Base-by-base conservation (phyloP, 1,284 basidiomycete species). In the Caloboletus firmus region DNA sequence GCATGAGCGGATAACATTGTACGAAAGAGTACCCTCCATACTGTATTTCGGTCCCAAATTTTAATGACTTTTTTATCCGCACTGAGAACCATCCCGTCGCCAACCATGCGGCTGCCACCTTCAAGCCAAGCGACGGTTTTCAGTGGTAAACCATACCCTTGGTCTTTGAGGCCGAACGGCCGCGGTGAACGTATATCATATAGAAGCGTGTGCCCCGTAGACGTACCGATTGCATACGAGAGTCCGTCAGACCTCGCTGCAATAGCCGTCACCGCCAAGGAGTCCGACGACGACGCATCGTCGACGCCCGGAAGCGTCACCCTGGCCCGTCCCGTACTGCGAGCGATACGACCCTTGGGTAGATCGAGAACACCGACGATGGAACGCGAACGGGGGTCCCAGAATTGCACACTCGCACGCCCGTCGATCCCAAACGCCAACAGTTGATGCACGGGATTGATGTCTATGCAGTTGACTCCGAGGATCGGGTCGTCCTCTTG, bases 41-140 rank as follows among this genome's bases (percentile, higher is more conserved):
- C 93, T 43, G 83, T 80, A 68, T 89, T 83, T 57, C 87, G 83
- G 69, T 93, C 91, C 95, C 95, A 98, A 36, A 98, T 89, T 74
- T 98, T 98, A 67, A 98, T 84, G 32, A 98, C 93, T 70, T 97
- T 97, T 69, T 86, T 91, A 72, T 98, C 95, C 0, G 92, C 90
- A 70, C 89, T 93, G 42, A 95, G 76, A 12, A 98, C 82, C 71
- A 95, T 82, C 1, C 91, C 89, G 60, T 95, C 92, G 39, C 93
- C 91, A 1, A 90, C 87, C 75, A 95, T 91, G 44, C 84, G 77
- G 50, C 78, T 81, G 12, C 91, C 88, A 35, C 92, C 93, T 62
- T 95, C 90, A 26, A 98, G 84, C 97, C 97, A 99, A 32, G 80
- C 74, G 3, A 99, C 83, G 51, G 81, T 89, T 68, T 91, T 91